phyloP scores from a whole-genome alignment of 1,284 basidiomycete genomes.

The Paramarasmius palmivorus region DNA sequence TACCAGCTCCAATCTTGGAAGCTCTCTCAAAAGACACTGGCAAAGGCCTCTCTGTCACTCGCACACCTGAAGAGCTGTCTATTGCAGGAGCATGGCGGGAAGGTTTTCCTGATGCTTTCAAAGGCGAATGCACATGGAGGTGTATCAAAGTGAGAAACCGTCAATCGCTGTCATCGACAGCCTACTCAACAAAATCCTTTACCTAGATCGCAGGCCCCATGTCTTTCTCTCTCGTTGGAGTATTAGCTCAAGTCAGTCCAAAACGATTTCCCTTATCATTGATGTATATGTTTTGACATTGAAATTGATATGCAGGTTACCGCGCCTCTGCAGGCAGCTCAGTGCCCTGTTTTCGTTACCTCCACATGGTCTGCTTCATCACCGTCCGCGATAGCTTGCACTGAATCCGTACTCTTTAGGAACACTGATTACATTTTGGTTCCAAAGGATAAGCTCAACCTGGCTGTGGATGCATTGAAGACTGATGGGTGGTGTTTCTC shows the following conservation, averaged over 20 bases:
- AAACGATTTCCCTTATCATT: not conserved
- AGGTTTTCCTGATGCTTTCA: conserved; percentile 32
- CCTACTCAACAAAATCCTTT: not conserved
- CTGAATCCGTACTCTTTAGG: conserved; percentile 32
- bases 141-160: conserved; percentile 43
- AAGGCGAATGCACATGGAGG: conserved; percentile 47
- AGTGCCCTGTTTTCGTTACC: conserved; percentile 60
- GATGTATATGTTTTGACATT: conserved; percentile 25
- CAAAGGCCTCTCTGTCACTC: conserved; percentile 56
- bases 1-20: conserved; percentile 18
- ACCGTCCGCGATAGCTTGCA: conserved; percentile 8
- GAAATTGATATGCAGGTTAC: conserved; percentile 61
- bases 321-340: conserved; percentile 53
- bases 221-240: conserved; percentile 54
- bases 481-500: conserved; percentile 16
- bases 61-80: conserved; percentile 61
- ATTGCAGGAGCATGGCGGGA: conserved; percentile 49
- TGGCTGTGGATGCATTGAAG: conserved; percentile 41
- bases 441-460: conserved; percentile 39
- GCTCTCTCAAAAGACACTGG: conserved; percentile 27
- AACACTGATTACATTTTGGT: conserved; percentile 66
- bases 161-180: not conserved
- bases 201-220: conserved; percentile 59
- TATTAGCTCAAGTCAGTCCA: not conserved
- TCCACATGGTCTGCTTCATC: conserved; percentile 64